Evolutionary conservation across 2,329 filamentous ascomycete genomes (phyloP).

Genomic region (Lachnellula hyalina): DNA sequence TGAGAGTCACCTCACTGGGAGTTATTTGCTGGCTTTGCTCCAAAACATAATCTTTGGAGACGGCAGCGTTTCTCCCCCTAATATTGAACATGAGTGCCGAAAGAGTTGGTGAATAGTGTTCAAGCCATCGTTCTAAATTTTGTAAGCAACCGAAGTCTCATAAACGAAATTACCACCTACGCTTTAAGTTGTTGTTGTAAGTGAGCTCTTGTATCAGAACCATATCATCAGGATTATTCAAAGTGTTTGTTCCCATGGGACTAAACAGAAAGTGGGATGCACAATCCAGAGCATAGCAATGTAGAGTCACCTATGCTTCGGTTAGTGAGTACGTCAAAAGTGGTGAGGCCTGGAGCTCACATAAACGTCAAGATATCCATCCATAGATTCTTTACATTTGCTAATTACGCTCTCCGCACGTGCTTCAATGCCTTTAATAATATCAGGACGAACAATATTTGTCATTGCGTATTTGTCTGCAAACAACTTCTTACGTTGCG

Average conservation of each 20-base stretch:
- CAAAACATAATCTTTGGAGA: not conserved
- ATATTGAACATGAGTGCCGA: not conserved
- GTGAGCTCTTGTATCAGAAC: slow-evolving; percentile 62
- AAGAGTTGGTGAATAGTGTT: not conserved
- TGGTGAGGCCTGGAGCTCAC: not conserved
- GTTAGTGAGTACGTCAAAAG: not conserved
- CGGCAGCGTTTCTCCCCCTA: not conserved
- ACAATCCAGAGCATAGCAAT: slow-evolving; percentile 63
- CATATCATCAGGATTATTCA: slow-evolving; percentile 48
- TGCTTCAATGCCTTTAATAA: not conserved
- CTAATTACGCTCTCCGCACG: not conserved
- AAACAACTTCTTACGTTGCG: not conserved
- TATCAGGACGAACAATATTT: not conserved
- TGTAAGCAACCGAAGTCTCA: not conserved
- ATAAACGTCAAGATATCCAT: not conserved
- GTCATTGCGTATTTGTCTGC: not conserved
- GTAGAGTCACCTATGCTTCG: slow-evolving; percentile 33
- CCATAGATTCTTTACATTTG: not conserved
- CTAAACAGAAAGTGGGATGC: slow-evolving; percentile 63
- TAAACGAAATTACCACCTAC: slow-evolving; percentile 39
- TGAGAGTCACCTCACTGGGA: slow-evolving; percentile 23
- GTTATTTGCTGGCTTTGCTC: not conserved
- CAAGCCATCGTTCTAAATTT: not conserved
- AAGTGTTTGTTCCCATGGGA: slow-evolving; percentile 55
- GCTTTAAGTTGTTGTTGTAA: slow-evolving; percentile 60